These are phyloP conservation scores for Dentipellis fragilis DNA, from an alignment of 768 basidiomycete species.

Conservation along the genomic window DNA sequence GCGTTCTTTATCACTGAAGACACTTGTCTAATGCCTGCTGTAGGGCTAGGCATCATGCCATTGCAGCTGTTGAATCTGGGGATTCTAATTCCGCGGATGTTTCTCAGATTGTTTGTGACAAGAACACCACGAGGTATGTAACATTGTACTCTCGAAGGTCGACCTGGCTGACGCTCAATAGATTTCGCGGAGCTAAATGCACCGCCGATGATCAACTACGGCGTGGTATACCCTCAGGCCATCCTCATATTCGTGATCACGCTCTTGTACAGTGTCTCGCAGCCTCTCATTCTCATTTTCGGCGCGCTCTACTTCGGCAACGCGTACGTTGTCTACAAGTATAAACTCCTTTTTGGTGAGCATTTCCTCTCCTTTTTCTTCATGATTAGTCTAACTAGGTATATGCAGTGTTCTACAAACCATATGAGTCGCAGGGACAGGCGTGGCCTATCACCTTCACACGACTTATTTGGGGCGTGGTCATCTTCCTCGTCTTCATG, in stretches of 20 bases:
- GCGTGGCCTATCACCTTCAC: constrained; percentile 96
- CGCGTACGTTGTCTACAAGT: constrained; percentile 95
- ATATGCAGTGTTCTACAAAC: constrained; percentile 89
- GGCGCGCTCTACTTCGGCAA: constrained; percentile 95
- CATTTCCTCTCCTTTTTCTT: constrained; percentile 3
- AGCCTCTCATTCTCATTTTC: constrained; percentile 91
- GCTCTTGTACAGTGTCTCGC: constrained; percentile 89
- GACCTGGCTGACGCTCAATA: constrained; percentile 21
- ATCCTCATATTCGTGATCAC: constrained; percentile 95
- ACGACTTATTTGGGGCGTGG: constrained; percentile 83
- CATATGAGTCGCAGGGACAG: constrained; percentile 94
- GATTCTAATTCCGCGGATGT: constrained; percentile 68
- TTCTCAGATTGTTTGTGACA: constrained; percentile 69
- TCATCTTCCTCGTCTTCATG: constrained; percentile 96
- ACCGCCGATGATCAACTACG: constrained; percentile 97
- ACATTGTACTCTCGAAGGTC: background rate
- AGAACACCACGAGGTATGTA: constrained; percentile 79
- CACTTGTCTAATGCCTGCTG: constrained; percentile 2
- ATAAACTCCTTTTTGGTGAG: constrained; percentile 90
- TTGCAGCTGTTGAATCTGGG: constrained; percentile 90
- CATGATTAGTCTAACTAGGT: background rate
- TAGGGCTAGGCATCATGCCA: constrained; percentile 91
- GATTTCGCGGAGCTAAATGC: constrained; percentile 96
- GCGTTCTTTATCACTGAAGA: background rate
- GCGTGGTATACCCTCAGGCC: constrained; percentile 92